These are phyloP conservation scores for Vanilla planifolia DNA, from an alignment of 106 monocot genomes.

Conservation along the genomic window DNA sequence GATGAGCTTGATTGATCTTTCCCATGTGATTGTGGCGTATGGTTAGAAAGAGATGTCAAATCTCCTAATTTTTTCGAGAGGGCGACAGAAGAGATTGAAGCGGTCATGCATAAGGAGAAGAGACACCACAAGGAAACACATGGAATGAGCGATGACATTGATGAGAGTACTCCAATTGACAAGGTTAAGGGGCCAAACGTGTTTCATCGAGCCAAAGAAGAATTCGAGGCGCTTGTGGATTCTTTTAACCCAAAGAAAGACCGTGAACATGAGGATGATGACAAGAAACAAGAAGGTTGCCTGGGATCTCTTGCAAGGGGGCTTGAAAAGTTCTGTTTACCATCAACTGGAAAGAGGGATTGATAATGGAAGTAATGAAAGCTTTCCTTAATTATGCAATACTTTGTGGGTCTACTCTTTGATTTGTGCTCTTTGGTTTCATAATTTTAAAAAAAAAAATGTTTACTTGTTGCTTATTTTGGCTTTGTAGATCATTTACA, in stretches of 20 bases:
- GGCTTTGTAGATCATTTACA: no score
- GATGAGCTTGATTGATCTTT: no score
- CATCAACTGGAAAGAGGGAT: constrained; percentile 24
- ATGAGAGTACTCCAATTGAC: constrained; percentile 57
- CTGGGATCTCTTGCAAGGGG: constrained; percentile 27
- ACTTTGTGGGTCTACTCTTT: no score
- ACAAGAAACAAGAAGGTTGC: constrained; percentile 16
- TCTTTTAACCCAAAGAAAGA: constrained; percentile 55
- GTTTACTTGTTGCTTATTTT: no score
- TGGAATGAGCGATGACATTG: constrained; percentile 64
- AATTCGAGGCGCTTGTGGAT: constrained; percentile 68
- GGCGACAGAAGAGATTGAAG: constrained; percentile 45
- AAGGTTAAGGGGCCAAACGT: constrained; percentile 71
- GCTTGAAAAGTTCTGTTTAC: constrained; percentile 31
- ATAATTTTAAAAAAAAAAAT: no score
- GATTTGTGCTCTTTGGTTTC: no score
- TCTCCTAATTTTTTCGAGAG: constrained; percentile 39
- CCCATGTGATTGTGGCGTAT: no score
- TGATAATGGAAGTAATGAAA: background rate
- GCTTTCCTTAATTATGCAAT: background rate
- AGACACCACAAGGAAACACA: constrained; percentile 66
- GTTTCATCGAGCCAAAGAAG: constrained; percentile 86
- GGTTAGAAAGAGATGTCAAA: constrained; percentile 16
- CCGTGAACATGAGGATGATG: constrained; percentile 1
- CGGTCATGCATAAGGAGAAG: constrained; percentile 31